Evolutionary conservation across 2,329 filamentous ascomycete genomes (phyloP), one percentile per base, ranked within the genome.

Genomic region (Fusarium setosum): DNA sequence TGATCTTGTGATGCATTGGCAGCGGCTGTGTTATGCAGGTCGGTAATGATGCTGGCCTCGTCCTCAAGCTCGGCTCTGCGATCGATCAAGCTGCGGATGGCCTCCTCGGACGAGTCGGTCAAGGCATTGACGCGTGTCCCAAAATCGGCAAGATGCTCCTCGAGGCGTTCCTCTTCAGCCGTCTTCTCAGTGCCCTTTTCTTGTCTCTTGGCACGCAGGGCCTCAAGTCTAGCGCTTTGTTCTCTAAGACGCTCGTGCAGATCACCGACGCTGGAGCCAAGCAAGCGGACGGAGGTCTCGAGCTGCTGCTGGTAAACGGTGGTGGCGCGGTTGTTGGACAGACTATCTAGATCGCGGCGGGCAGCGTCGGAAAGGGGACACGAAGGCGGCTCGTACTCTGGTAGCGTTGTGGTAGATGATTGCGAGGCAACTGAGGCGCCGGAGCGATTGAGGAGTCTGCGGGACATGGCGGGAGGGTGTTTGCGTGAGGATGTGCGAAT

Each of bases 41-140:
- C 77, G 3, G 68, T 70, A 12, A 84, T 67, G 17, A 84, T 75
- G 7, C 68, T 72, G 35, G 70, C 72, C 48, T 84, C 79, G 56
- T 88, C 85, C 61, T 86, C 81, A 3, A 87, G 73, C 62, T 82
- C 82, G 38, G 78, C 80, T 54, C 77, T 79, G 49, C 78, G 72
- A 66, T 89, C 86, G 24, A 88, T 82, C 11, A 83, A 73, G 32
- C 78, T 71, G 12, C 86, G 81, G 26, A 86, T 73, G 0, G 81
- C 79, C 18, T 73, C 69, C 67, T 88, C 86, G 7, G 82, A 80
- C 5, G 77, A 74, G 9, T 74, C 70, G 2, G 84, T 86, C 24
- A 86, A 60, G 3, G 67, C 63, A 3, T 80, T 76, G 4, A 85
- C 81, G 11, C 78, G 69, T 1, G 65, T 65, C 20, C 81, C 77